Percentiles rank a stretch among this genome's conserved stretches.
These are phyloP conservation scores for Penicillium brevicompactum DNA, from an alignment of 2,329 filamentous ascomycete genomes.

Conservation along the genomic window DNA sequence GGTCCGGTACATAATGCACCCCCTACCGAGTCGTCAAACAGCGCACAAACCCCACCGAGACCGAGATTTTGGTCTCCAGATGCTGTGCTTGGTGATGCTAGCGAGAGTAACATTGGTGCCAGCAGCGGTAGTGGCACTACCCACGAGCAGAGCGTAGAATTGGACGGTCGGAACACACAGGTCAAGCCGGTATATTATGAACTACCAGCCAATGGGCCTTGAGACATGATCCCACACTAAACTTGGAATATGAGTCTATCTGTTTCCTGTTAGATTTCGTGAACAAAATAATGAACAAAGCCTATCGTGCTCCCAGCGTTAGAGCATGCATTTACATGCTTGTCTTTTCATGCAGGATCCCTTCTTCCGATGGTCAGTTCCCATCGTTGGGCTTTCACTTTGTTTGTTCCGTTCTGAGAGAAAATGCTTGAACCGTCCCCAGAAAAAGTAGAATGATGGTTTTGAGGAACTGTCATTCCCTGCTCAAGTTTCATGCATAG, in stretches of 20 bases:
- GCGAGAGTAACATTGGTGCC: constrained; percentile 1
- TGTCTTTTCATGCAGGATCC: background rate
- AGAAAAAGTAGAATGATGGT: too few relatives aligned
- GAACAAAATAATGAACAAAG: too few relatives aligned
- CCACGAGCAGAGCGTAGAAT: constrained; percentile 11
- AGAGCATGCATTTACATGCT: background rate
- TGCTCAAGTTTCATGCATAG: background rate
- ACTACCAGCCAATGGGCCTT: background rate
- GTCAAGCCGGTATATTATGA: constrained; percentile 17
- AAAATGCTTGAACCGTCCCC: too few relatives aligned
- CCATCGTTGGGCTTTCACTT: too few relatives aligned
- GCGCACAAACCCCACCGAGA: background rate
- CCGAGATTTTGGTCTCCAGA: constrained; percentile 15
- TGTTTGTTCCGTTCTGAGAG: too few relatives aligned
- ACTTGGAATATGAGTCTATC: too few relatives aligned
- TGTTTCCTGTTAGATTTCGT: too few relatives aligned
- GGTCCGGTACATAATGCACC: constrained; percentile 13
- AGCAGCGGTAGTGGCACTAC: constrained; percentile 6
- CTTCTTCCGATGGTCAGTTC: too few relatives aligned
- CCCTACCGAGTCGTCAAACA: constrained; percentile 4
- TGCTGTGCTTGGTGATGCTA: background rate
- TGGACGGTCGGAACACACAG: constrained; percentile 13
- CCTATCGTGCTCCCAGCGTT: too few relatives aligned
- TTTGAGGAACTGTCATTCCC: too few relatives aligned
- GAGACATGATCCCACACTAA: background rate